Evolutionary conservation across 2,329 filamentous ascomycete species (phyloP).

Genomic region (Venturia oleaginea): DNA sequence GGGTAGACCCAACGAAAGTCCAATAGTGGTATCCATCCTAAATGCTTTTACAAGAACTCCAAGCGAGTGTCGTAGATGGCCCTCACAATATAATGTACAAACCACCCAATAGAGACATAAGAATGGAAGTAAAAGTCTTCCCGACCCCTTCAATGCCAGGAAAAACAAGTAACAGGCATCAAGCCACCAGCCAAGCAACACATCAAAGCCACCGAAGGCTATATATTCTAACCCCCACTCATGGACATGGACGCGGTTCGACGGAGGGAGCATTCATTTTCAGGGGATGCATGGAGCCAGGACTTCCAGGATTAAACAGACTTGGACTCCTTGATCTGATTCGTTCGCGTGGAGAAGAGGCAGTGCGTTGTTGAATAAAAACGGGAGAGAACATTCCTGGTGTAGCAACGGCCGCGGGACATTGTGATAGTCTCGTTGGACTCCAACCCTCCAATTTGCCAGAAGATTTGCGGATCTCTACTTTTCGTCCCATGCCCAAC

Average conservation of each 20-base stretch:
- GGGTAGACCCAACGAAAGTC: too few relatives aligned
- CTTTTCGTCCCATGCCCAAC: not conserved
- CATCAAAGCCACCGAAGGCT: too few relatives aligned
- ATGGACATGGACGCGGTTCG: not conserved
- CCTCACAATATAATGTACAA: too few relatives aligned
- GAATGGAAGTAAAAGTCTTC: too few relatives aligned
- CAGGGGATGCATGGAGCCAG: not conserved
- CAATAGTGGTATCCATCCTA: too few relatives aligned
- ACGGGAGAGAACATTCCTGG: not conserved
- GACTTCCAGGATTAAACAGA: not conserved
- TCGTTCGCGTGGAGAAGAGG: not conserved
- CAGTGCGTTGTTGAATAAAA: not conserved
- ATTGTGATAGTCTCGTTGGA: not conserved
- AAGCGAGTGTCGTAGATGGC: too few relatives aligned
- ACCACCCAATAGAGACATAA: too few relatives aligned
- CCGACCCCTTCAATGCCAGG: too few relatives aligned
- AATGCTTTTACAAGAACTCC: too few relatives aligned
- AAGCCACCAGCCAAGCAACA: too few relatives aligned
- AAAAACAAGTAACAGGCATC: too few relatives aligned
- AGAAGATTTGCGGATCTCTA: not conserved
- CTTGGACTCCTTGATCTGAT: not conserved
- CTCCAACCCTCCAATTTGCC: not conserved
- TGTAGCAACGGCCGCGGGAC: not conserved
- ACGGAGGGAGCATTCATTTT: not conserved
- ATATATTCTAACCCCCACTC: too few relatives aligned